These are phyloP conservation scores for Cercospora janseana DNA, from an alignment of 2,329 filamentous ascomycete genomes.

Conservation along the genomic window DNA sequence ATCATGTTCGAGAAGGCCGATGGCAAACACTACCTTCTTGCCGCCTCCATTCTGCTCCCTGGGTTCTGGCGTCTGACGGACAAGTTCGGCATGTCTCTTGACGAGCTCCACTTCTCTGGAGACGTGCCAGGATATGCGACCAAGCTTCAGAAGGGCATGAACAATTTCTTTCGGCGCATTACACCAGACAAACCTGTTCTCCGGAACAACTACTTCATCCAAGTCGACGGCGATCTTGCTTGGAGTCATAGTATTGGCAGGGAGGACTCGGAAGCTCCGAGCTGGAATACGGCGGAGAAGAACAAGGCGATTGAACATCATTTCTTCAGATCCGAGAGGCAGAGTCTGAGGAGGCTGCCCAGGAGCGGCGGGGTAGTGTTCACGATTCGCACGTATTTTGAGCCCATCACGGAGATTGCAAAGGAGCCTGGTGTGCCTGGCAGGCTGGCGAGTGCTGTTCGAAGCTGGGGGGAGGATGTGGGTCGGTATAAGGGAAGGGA, in stretches of 20 bases:
- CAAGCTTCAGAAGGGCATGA: conserved; percentile 75
- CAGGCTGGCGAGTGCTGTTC: conserved; percentile 69
- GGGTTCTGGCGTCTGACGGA: conserved; percentile 83
- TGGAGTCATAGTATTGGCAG: conserved; percentile 75
- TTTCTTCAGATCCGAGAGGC: conserved; percentile 73
- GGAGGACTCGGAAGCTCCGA: conserved; percentile 62
- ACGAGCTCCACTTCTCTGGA: conserved; percentile 75
- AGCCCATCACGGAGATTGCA: conserved; percentile 65
- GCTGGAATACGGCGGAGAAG: conserved; percentile 75
- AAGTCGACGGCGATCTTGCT: conserved; percentile 73
- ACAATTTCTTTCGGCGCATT: conserved; percentile 73
- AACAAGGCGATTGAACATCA: conserved; percentile 70
- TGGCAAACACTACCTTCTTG: conserved; percentile 77
- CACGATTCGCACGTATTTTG: conserved; percentile 78
- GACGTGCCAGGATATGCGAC: conserved; percentile 70
- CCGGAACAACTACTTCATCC: conserved; percentile 83
- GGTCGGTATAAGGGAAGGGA: conserved; percentile 74
- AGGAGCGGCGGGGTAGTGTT: conserved; percentile 58
- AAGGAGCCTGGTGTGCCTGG: conserved; percentile 76
- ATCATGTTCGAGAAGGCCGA: conserved; percentile 77
- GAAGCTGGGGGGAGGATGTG: conserved; percentile 80
- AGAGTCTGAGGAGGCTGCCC: conserved; percentile 61
- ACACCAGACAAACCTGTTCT: conserved; percentile 64
- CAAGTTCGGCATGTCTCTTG: conserved; percentile 75
- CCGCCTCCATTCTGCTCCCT: conserved; percentile 70